Percentiles rank a stretch among this genome's conserved stretches.
phyloP scores from a whole-genome alignment of 352 stramenopile species.

The Ophiocytium majus region DNA sequence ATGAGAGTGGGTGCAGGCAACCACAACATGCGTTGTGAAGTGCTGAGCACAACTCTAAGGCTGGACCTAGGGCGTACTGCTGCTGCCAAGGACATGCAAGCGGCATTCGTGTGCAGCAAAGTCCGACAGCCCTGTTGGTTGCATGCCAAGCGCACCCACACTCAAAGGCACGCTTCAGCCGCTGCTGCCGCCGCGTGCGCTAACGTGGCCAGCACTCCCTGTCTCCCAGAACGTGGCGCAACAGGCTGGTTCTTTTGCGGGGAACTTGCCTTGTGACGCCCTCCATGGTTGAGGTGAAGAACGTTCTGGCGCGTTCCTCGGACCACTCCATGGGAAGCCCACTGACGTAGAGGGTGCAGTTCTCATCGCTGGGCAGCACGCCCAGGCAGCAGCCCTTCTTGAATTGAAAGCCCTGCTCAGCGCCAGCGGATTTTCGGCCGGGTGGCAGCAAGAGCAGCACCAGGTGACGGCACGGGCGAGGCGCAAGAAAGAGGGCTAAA shows the following conservation, averaged over 20 bases:
- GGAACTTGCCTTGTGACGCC: neutral
- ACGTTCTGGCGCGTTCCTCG: conserved; percentile 14
- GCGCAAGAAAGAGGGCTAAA: too few relatives aligned
- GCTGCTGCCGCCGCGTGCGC: neutral
- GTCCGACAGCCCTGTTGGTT: neutral
- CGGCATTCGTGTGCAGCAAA: too few relatives aligned
- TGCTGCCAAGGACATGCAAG: too few relatives aligned
- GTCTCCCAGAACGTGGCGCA: neutral
- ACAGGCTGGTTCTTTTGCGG: neutral
- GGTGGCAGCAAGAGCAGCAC: too few relatives aligned
- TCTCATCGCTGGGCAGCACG: conserved; percentile 45
- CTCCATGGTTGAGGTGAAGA: neutral
- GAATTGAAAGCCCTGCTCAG: conserved; percentile 44
- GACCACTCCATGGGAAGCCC: conserved; percentile 39
- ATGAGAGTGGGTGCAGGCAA: too few relatives aligned
- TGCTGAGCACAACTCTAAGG: too few relatives aligned
- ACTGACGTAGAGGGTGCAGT: conserved; percentile 47
- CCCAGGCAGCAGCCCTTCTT: conserved; percentile 50
- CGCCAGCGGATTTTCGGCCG: neutral
- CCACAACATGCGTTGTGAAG: too few relatives aligned
- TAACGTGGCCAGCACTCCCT: neutral
- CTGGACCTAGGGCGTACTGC: too few relatives aligned
- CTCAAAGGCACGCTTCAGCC: neutral
- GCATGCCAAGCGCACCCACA: neutral
- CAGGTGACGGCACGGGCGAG: too few relatives aligned